These are phyloP conservation scores for Dendrobium nobile DNA, from an alignment of 106 monocot species.

Conservation along the genomic window DNA sequence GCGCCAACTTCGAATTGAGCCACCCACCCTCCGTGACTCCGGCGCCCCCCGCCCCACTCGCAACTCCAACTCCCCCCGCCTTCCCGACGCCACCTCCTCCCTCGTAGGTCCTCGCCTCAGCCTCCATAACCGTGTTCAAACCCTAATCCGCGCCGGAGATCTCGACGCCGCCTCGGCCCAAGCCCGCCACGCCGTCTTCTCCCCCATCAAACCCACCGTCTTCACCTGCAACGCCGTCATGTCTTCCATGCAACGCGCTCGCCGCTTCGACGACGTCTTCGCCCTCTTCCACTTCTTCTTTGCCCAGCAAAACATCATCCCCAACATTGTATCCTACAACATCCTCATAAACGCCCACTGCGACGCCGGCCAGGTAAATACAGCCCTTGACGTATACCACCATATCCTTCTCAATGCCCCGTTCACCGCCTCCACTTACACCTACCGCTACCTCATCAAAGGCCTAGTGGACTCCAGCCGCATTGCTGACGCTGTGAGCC, in stretches of 20 bases:
- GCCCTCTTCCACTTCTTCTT: conserved; percentile 76
- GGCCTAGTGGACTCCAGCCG: conserved; percentile 57
- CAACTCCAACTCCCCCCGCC: conserved; percentile 62
- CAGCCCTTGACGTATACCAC: conserved; percentile 52
- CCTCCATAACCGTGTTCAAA: conserved; percentile 84
- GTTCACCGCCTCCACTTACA: conserved; percentile 65
- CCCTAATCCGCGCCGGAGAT: conserved; percentile 65
- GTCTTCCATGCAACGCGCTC: conserved; percentile 57
- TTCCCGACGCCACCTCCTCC: conserved; percentile 78
- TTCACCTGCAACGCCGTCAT: conserved; percentile 87
- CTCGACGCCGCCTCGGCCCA: conserved; percentile 55
- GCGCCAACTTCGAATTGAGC: conserved; percentile 73
- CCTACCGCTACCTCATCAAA: conserved; percentile 75
- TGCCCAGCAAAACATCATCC: conserved; percentile 58
- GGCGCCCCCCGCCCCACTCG: conserved; percentile 38
- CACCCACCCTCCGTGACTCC: conserved; percentile 59
- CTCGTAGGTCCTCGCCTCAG: conserved; percentile 85
- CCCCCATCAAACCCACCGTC: conserved; percentile 59
- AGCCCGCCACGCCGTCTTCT: conserved; percentile 71
- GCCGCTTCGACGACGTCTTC: conserved; percentile 55
- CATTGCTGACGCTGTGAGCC: conserved; percentile 53
- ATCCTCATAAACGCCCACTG: conserved; percentile 72
- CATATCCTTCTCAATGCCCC: conserved; percentile 59
- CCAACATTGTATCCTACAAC: conserved; percentile 88
- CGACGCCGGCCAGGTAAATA: conserved; percentile 37